These are phyloP conservation scores for Cyamopsis tetragonoloba DNA, from an alignment of 306 rosid species.

Conservation along the genomic window DNA sequence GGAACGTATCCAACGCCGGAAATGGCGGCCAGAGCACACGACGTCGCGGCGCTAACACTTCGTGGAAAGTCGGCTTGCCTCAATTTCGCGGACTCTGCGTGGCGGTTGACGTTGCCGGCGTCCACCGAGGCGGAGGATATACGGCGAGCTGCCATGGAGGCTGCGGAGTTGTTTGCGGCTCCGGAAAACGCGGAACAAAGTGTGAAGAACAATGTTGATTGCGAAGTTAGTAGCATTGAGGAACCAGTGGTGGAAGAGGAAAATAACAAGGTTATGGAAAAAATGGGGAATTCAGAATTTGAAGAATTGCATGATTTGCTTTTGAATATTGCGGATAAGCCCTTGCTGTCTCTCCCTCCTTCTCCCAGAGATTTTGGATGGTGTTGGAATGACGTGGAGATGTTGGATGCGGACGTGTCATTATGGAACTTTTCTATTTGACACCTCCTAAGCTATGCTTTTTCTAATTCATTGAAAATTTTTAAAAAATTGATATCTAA, in stretches of 20 bases:
- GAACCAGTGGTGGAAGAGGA: no score
- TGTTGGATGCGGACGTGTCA: slow-evolving; percentile 25
- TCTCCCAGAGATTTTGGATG: background rate
- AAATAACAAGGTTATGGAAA: background rate
- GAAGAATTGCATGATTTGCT: slow-evolving; percentile 39
- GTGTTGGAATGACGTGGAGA: slow-evolving; percentile 29
- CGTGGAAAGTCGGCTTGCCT: slow-evolving; percentile 59
- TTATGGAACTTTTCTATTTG: slow-evolving; percentile 43
- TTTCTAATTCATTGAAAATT: no score
- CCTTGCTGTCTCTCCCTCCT: slow-evolving; percentile 44
- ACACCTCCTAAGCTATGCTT: background rate
- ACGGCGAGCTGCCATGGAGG: slow-evolving; percentile 50
- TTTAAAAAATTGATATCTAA: no score
- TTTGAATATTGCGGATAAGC: slow-evolving; percentile 39
- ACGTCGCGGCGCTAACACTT: slow-evolving; percentile 65
- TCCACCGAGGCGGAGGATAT: slow-evolving; percentile 49
- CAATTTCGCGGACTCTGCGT: slow-evolving; percentile 67
- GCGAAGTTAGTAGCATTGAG: background rate
- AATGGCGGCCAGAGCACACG: slow-evolving; percentile 92
- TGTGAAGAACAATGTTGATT: background rate
- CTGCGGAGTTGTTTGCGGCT: slow-evolving; percentile 42
- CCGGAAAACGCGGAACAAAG: background rate
- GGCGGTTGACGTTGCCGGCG: slow-evolving; percentile 46
- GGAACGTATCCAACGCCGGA: slow-evolving; percentile 76
- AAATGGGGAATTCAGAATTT: slow-evolving; percentile 12